A percentile compares a stretch with the other conserved stretches of the same genome.
phyloP scores from a whole-genome alignment of 2,329 filamentous ascomycete species.

The Penicillium sp. region DNA sequence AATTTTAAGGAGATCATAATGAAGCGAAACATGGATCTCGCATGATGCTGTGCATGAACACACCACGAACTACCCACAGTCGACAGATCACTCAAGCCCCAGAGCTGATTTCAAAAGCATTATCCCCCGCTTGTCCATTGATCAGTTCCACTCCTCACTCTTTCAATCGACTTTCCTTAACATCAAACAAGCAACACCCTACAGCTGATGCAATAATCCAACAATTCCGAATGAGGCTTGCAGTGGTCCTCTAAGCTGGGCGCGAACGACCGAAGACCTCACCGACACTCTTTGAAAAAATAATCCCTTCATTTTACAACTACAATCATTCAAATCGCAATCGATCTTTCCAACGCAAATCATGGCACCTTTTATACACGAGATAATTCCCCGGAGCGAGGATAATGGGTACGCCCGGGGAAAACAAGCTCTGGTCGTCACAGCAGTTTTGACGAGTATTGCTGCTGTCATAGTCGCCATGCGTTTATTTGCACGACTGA shows the following conservation, averaged over 20 bases:
- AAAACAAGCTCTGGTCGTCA: constrained; percentile 30
- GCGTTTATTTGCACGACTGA: constrained; percentile 28
- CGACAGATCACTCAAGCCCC: neutral
- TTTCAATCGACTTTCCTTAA: neutral
- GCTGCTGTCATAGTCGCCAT: constrained; percentile 27
- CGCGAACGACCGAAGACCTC: neutral
- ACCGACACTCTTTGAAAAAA: constrained; percentile 12
- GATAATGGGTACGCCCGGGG: constrained; percentile 24
- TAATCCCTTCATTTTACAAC: neutral
- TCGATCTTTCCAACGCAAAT: neutral
- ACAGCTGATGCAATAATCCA: constrained; percentile 1
- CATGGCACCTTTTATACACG: constrained; percentile 18
- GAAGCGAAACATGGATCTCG: constrained; percentile 1
- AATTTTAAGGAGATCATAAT: constrained; percentile 1
- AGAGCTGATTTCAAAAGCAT: constrained; percentile 11
- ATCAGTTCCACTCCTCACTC: neutral
- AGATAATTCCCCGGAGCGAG: constrained; percentile 16
- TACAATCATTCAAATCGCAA: constrained; percentile 5
- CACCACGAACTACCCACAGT: constrained; percentile 8
- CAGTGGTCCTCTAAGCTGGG: neutral
- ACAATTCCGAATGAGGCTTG: neutral
- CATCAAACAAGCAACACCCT: neutral
- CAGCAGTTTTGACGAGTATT: constrained; percentile 28
- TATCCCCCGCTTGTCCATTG: constrained; percentile 5
- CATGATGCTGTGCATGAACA: constrained; percentile 8